Percentiles rank a stretch among this genome's conserved stretches.
These are phyloP conservation scores for Zostera marina DNA, from an alignment of 116 monocot genomes.

Conservation along the genomic window DNA sequence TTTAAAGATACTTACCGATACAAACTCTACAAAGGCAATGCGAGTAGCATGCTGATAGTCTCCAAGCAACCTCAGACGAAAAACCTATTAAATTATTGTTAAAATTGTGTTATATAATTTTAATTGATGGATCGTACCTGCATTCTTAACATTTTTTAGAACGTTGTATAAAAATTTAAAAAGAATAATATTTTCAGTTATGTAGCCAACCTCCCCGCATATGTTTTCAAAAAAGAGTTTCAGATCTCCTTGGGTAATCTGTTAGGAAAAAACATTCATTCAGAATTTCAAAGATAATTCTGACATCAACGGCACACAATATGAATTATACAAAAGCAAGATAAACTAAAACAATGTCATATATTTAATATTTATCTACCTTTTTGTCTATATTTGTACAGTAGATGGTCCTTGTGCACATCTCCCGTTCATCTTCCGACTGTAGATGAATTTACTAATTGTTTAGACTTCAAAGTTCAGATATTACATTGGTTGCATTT, in stretches of 20 bases:
- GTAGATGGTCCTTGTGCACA: constrained; percentile 84
- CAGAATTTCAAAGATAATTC: neutral
- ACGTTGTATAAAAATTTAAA: neutral
- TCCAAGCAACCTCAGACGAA: constrained; percentile 67
- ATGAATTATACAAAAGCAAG: neutral
- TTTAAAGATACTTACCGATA: constrained; percentile 33
- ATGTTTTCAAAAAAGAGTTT: constrained; percentile 72
- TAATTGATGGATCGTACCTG: too few species aligned
- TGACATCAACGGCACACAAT: neutral
- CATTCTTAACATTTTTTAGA: neutral
- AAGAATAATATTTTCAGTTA: neutral
- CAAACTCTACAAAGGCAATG: constrained; percentile 92
- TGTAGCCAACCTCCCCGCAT: constrained; percentile 62
- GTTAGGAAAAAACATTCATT: neutral
- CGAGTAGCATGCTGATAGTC: constrained; percentile 69
- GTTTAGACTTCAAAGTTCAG: neutral
- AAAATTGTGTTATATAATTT: neutral
- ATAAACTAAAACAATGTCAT: neutral
- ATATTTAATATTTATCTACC: constrained; percentile 17
- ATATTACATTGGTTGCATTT: neutral
- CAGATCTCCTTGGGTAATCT: constrained; percentile 69
- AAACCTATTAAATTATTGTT: constrained; percentile 30
- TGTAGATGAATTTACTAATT: constrained; percentile 2
- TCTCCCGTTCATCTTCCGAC: constrained; percentile 86
- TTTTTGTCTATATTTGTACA: constrained; percentile 98